Percentiles rank a stretch among this genome's conserved stretches.
phyloP scores from a whole-genome alignment of 805 yeast genomes.

The Debaryomyces hansenii region DNA sequence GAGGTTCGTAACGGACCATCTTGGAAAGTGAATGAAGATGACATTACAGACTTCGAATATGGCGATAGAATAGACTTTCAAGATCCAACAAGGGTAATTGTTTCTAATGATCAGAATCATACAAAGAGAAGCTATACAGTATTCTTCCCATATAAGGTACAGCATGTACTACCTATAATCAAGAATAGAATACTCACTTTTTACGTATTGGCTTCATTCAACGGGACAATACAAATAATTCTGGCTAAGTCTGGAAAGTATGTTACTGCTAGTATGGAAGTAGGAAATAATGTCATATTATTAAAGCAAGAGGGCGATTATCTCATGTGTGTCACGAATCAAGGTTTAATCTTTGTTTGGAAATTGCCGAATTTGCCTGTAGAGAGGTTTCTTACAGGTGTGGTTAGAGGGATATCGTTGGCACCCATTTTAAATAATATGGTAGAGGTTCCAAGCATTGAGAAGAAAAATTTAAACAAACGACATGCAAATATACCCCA shows the following conservation, averaged over 20 bases:
- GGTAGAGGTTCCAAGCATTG: slow-evolving; percentile 11
- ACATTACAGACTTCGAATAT: slow-evolving; percentile 29
- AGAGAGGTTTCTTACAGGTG: slow-evolving; percentile 20
- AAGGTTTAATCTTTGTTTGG: slow-evolving; percentile 55
- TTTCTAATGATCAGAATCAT: slow-evolving; percentile 38
- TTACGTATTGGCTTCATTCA: slow-evolving; percentile 58
- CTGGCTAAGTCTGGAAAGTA: slow-evolving; percentile 46
- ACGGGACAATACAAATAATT: slow-evolving; percentile 52
- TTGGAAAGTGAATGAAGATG: slow-evolving; percentile 43
- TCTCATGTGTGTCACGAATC: slow-evolving; percentile 47
- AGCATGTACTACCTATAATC: slow-evolving; percentile 44
- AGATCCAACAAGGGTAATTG: slow-evolving; percentile 45
- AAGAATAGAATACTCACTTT: slow-evolving; percentile 34
- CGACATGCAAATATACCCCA: not conserved
- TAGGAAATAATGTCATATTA: slow-evolving; percentile 48
- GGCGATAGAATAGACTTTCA: slow-evolving; percentile 45
- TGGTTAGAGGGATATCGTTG: slow-evolving; percentile 47
- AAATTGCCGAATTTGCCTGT: slow-evolving; percentile 25
- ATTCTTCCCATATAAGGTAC: slow-evolving; percentile 48
- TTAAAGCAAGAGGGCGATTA: slow-evolving; percentile 31
- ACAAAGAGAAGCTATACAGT: slow-evolving; percentile 32
- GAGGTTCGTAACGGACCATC: slow-evolving; percentile 44
- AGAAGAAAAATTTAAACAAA: slow-evolving; percentile 1
- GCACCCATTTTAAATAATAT: slow-evolving; percentile 51
- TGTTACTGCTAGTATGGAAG: slow-evolving; percentile 48